A percentile compares a stretch with the other conserved stretches of the same genome.
Conservation (phyloP, 306 rosid species). For the Echinosophora koreensis region DNA sequence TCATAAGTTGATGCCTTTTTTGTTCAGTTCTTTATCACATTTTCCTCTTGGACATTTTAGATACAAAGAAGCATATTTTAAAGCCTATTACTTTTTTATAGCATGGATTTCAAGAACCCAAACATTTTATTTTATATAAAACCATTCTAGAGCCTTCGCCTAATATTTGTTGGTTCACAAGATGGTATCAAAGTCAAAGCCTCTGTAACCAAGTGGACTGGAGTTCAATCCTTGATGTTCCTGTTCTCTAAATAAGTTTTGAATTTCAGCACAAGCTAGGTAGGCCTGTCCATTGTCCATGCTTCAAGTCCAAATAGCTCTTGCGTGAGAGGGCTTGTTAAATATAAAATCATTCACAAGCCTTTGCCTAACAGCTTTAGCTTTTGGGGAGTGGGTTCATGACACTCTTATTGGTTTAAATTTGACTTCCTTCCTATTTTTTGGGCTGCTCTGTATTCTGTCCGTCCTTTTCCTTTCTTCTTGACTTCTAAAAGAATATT, state of each 20-base stretch:
- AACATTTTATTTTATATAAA: too few species aligned
- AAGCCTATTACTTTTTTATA: background rate
- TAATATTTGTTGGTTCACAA: background rate
- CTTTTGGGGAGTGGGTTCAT: background rate
- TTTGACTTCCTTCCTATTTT: conserved; percentile 26
- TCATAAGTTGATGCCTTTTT: conserved; percentile 27
- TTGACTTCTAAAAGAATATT: conserved; percentile 6
- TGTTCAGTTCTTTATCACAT: background rate
- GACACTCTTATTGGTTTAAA: conserved; percentile 21
- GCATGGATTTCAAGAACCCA: conserved; percentile 27
- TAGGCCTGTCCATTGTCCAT: background rate
- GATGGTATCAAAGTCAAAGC: background rate
- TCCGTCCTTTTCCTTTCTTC: conserved; percentile 7
- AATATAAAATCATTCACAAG: background rate
- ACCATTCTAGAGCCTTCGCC: background rate
- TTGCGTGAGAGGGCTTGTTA: background rate
- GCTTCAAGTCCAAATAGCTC: background rate
- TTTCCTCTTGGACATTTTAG: conserved; percentile 35
- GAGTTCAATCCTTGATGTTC: background rate
- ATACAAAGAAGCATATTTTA: conserved; percentile 24
- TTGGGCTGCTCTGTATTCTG: background rate
- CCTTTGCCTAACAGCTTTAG: background rate
- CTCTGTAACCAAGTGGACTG: background rate
- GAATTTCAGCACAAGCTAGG: background rate
- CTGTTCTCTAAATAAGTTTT: background rate